These are phyloP conservation scores for Penicillium sp. DNA, from an alignment of 2,329 filamentous ascomycete genomes.

Conservation along the genomic window DNA sequence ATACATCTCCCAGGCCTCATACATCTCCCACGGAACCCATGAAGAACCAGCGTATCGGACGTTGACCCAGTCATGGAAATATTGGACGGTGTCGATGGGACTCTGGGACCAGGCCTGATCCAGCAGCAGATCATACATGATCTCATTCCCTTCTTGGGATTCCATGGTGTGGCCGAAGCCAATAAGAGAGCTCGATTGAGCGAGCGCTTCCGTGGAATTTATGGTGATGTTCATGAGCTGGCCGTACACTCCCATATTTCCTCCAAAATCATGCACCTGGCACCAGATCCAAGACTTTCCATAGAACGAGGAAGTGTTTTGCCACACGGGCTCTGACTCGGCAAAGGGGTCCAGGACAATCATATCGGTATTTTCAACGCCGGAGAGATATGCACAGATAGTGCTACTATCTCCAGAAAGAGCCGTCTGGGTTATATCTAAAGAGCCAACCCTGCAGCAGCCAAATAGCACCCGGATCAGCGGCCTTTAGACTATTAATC, in stretches of 20 bases:
- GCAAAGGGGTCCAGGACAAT: conserved; percentile 54
- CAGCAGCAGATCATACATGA: conserved; percentile 53
- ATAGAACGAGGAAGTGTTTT: conserved; percentile 50
- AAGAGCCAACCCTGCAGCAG: conserved; percentile 58
- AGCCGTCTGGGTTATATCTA: conserved; percentile 33
- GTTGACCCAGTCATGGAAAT: conserved; percentile 51
- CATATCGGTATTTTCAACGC: conserved; percentile 49
- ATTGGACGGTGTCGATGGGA: conserved; percentile 46
- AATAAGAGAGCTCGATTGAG: conserved; percentile 43
- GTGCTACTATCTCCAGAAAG: conserved; percentile 52
- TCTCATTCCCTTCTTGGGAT: conserved; percentile 54
- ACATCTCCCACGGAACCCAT: conserved; percentile 33
- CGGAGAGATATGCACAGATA: conserved; percentile 52
- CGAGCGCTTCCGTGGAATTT: conserved; percentile 47
- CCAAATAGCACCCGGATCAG: conserved; percentile 52
- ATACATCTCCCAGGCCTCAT: conserved; percentile 50
- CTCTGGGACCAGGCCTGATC: conserved; percentile 51
- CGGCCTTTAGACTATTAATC: conserved; percentile 49
- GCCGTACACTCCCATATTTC: conserved; percentile 51
- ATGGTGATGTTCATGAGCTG: conserved; percentile 53
- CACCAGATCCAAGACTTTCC: conserved; percentile 59
- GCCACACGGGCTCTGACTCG: conserved; percentile 53
- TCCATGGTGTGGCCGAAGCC: conserved; percentile 53
- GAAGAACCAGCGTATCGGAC: conserved; percentile 40
- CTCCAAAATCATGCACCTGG: conserved; percentile 52